Conservation (phyloP, 768 basidiomycete species). For the Sistotremastrum suecicum region DNA sequence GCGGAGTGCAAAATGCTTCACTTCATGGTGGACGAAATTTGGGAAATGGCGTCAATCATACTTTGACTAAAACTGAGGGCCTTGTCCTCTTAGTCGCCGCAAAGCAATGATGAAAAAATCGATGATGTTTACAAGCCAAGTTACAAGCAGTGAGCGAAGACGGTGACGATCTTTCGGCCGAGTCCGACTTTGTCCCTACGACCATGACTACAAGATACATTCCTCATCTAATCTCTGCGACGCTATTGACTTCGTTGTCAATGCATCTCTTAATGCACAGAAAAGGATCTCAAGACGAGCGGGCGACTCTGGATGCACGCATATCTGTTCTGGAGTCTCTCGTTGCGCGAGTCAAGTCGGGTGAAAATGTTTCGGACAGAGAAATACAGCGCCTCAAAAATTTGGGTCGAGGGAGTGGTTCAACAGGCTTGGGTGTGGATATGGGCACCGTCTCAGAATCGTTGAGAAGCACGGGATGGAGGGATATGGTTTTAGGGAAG, state of each 20-base stretch:
- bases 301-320: conserved; percentile 38
- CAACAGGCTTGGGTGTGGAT: background rate
- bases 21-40: no score
- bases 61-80: no score
- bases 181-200: no score
- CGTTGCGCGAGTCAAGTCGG: conserved; percentile 34
- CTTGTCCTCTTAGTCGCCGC: no score
- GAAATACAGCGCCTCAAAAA: conserved; percentile 42
- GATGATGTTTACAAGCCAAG: no score
- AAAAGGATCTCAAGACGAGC: conserved; percentile 35
- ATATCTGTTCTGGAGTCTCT: conserved; percentile 51
- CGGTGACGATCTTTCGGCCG: no score
- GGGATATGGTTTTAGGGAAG: conserved; percentile 34
- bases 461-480: conserved; percentile 25
- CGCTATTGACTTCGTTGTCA: conserved; percentile 51
- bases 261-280: conserved; percentile 50
- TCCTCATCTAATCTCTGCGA: conserved; percentile 50
- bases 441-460: no score
- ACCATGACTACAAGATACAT: conserved; percentile 23
- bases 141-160: no score
- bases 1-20: no score
- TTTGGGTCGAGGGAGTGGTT: conserved; percentile 27
- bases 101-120: no score
- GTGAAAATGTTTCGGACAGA: conserved; percentile 27
- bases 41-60: no score